These are phyloP conservation scores for Tolypocladium ophioglossoides DNA, from an alignment of 2,329 filamentous ascomycete genomes.

Conservation along the genomic window DNA sequence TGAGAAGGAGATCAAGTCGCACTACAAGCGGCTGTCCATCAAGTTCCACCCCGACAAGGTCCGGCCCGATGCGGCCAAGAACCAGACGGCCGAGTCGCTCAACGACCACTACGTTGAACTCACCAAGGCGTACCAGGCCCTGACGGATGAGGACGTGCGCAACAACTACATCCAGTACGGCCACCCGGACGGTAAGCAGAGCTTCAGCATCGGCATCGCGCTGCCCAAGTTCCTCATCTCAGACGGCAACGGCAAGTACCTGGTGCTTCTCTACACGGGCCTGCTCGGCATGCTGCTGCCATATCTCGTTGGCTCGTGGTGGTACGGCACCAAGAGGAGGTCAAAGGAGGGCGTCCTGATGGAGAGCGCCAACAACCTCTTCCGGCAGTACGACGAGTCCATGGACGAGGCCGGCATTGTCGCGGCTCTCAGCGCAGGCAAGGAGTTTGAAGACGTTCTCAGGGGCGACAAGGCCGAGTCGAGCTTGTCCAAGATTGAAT, in stretches of 20 bases:
- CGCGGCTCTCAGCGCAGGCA: slow-evolving; percentile 69
- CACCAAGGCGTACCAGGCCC: slow-evolving; percentile 94
- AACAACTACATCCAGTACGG: slow-evolving; percentile 96
- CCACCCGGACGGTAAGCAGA: slow-evolving; percentile 96
- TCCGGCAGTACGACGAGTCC: slow-evolving; percentile 82
- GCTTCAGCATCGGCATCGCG: slow-evolving; percentile 94
- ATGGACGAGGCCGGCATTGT: slow-evolving; percentile 74
- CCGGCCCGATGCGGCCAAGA: slow-evolving; percentile 71
- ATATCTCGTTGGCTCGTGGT: slow-evolving; percentile 93
- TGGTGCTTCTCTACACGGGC: slow-evolving; percentile 78
- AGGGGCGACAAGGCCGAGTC: slow-evolving; percentile 70
- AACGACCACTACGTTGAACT: slow-evolving; percentile 89
- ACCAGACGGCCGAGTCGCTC: slow-evolving; percentile 75
- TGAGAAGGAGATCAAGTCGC: slow-evolving; percentile 86
- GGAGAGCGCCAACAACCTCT: slow-evolving; percentile 88
- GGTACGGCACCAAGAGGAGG: slow-evolving; percentile 90
- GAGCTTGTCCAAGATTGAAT: slow-evolving; percentile 75
- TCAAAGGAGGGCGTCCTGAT: slow-evolving; percentile 91
- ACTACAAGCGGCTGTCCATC: slow-evolving; percentile 78
- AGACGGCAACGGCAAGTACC: slow-evolving; percentile 91
- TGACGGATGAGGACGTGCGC: slow-evolving; percentile 93
- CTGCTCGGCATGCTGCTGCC: slow-evolving; percentile 85
- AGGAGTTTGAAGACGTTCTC: slow-evolving; percentile 71
- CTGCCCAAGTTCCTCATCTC: slow-evolving; percentile 87
- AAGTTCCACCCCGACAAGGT: slow-evolving; percentile 92